Percentiles rank a stretch among this genome's conserved stretches.
phyloP scores from a whole-genome alignment of 2,329 filamentous ascomycete genomes.

The Microdochium paspali region DNA sequence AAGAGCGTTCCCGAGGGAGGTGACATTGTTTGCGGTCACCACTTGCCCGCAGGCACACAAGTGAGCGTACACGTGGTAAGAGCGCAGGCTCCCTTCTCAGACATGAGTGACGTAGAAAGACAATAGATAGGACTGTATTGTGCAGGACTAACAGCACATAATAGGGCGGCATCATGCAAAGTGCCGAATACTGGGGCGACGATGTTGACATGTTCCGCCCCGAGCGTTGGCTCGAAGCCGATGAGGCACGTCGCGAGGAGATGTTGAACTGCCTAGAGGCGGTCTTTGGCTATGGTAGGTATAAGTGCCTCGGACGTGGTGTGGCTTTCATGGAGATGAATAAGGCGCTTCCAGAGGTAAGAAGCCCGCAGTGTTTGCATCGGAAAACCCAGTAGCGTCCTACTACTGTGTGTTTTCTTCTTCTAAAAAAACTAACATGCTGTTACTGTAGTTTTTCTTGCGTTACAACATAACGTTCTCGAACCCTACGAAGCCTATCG shows the following conservation, averaged over 20 bases:
- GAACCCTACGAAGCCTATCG: constrained; percentile 22
- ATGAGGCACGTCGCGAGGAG: constrained; percentile 3
- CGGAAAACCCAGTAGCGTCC: not conserved
- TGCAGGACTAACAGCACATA: too few species aligned
- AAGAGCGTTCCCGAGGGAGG: constrained; percentile 6
- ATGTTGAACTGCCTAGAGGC: constrained; percentile 20
- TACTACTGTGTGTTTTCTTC: not conserved
- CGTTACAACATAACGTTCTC: constrained; percentile 22
- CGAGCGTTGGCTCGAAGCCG: constrained; percentile 11
- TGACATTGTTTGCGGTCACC: constrained; percentile 7
- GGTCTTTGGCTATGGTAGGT: constrained; percentile 26
- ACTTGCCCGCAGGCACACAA: constrained; percentile 7
- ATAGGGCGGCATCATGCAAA: constrained; percentile 20
- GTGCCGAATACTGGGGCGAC: constrained; percentile 22
- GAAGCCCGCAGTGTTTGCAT: too few species aligned
- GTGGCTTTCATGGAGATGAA: constrained; percentile 30
- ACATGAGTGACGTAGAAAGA: not conserved
- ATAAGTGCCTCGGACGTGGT: constrained; percentile 27
- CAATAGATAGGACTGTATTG: not conserved
- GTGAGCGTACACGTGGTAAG: constrained; percentile 5
- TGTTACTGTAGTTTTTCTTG: constrained; percentile 17
- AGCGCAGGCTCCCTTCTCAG: not conserved
- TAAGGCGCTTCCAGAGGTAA: constrained; percentile 14
- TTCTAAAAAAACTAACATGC: too few species aligned
- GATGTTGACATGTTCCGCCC: constrained; percentile 11